Conservation (phyloP, 2,329 filamentous ascomycete species). For the Ascochyta lentis region DNA sequence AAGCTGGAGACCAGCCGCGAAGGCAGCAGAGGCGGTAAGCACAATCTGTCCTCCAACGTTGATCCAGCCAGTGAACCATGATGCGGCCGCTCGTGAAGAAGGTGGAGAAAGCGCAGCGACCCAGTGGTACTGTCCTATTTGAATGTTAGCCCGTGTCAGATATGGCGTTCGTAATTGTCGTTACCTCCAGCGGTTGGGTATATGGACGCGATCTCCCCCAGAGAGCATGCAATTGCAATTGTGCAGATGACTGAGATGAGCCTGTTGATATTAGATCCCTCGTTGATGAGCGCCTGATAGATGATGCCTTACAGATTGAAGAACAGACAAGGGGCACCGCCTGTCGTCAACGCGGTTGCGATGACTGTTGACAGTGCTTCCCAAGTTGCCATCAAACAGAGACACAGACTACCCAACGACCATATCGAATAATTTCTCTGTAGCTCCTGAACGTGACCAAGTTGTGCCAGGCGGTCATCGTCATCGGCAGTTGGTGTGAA, state of each 20-base stretch:
- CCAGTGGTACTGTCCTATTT: slow-evolving; percentile 56
- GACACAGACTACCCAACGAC: slow-evolving; percentile 53
- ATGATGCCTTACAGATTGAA: slow-evolving; percentile 50
- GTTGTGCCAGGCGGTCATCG: slow-evolving; percentile 28
- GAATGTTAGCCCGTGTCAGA: not conserved
- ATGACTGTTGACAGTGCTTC: slow-evolving; percentile 58
- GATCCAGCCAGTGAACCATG: slow-evolving; percentile 54
- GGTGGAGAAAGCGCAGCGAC: slow-evolving; percentile 50
- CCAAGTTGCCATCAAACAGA: slow-evolving; percentile 61
- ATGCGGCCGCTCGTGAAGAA: slow-evolving; percentile 44
- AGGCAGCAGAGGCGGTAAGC: slow-evolving; percentile 57
- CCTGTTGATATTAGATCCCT: slow-evolving; percentile 29
- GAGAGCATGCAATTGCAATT: slow-evolving; percentile 70
- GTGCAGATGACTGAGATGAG: slow-evolving; percentile 58
- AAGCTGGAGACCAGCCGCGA: slow-evolving; percentile 54
- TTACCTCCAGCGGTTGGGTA: slow-evolving; percentile 72
- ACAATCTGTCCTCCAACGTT: slow-evolving; percentile 57
- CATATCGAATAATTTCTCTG: slow-evolving; percentile 52
- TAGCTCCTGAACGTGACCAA: slow-evolving; percentile 36
- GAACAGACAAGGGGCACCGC: slow-evolving; percentile 57
- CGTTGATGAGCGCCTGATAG: not conserved
- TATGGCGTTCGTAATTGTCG: slow-evolving; percentile 35
- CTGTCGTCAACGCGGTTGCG: slow-evolving; percentile 53
- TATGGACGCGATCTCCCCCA: slow-evolving; percentile 74
- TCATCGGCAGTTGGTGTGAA: slow-evolving; percentile 8